Evolutionary conservation across 345 rosid genomes (phyloP).

Genomic region (Hypericum androsaemum): DNA sequence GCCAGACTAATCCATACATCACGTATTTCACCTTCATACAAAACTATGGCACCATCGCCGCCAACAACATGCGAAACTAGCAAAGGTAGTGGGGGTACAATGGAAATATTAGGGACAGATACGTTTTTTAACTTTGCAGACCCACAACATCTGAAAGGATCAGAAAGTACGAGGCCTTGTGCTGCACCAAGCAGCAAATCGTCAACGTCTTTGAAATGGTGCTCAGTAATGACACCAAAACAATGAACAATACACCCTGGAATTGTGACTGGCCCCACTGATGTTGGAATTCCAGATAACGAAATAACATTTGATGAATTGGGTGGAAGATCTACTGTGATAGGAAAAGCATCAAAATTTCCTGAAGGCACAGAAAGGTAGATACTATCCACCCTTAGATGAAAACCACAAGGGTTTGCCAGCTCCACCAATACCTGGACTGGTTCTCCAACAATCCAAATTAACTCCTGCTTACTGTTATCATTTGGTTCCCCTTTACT

Average conservation of each 20-base stretch:
- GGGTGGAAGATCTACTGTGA: constrained; percentile 76
- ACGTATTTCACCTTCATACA: constrained; percentile 94
- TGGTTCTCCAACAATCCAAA: constrained; percentile 97
- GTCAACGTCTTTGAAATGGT: constrained; percentile 85
- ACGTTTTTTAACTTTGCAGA: constrained; percentile 72
- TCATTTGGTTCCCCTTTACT: constrained; percentile 82
- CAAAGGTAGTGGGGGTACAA: constrained; percentile 67
- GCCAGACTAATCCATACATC: constrained; percentile 76
- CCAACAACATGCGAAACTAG: constrained; percentile 76
- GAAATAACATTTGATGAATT: constrained; percentile 95
- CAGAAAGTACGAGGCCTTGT: constrained; percentile 97
- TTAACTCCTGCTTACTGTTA: constrained; percentile 66
- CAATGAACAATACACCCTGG: constrained; percentile 93
- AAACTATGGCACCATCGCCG: constrained; percentile 82
- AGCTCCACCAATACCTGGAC: constrained; percentile 96
- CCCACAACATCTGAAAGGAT: constrained; percentile 93
- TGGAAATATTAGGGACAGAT: constrained; percentile 73
- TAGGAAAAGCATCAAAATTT: constrained; percentile 89
- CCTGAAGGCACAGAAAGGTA: constrained; percentile 82
- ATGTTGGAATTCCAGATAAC: constrained; percentile 88
- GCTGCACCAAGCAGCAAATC: constrained; percentile 96
- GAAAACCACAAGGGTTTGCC: constrained; percentile 97
- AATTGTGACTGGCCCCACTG: constrained; percentile 63
- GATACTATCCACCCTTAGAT: constrained; percentile 84
- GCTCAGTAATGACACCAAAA: constrained; percentile 95